phyloP scores from a whole-genome alignment of 495 filamentous ascomycete species.

The Bryoglossum gracile region DNA sequence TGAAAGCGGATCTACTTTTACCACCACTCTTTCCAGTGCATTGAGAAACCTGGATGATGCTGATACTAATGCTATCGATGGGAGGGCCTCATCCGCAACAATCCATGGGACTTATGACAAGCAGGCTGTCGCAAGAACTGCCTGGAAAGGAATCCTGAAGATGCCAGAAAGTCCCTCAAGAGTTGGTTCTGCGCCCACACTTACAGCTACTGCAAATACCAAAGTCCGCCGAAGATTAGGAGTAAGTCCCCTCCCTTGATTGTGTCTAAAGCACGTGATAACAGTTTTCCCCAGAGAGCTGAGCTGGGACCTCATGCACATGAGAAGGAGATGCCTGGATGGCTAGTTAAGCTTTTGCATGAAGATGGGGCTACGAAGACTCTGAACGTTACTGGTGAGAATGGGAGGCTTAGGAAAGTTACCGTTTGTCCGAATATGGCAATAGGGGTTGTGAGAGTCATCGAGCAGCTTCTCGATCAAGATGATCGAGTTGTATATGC shows the following conservation, averaged over 20 bases:
- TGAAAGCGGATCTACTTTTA: conserved; percentile 11
- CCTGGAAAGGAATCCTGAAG: conserved; percentile 24
- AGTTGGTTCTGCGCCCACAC: conserved; percentile 2
- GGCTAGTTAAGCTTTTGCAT: conserved; percentile 58
- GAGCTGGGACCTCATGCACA: conserved; percentile 83
- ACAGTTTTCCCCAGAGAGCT: conserved; percentile 33
- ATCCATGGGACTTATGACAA: conserved; percentile 9
- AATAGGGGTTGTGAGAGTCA: conserved; percentile 61
- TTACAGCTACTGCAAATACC: conserved; percentile 8
- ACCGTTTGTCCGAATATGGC: conserved; percentile 54
- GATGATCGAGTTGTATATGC: conserved; percentile 57
- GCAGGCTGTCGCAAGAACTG: conserved; percentile 11
- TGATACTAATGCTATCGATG: conserved; percentile 14
- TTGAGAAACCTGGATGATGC: conserved; percentile 27
- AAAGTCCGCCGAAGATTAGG: conserved; percentile 10
- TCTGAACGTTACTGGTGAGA: conserved; percentile 45
- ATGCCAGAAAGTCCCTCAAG: conserved; percentile 20
- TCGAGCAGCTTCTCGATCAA: conserved; percentile 63
- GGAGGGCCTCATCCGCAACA: background rate
- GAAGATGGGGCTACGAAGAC: conserved; percentile 54
- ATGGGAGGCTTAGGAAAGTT: conserved; percentile 41
- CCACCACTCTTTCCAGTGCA: conserved; percentile 17
- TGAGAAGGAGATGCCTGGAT: conserved; percentile 81
- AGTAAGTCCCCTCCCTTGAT: conserved; percentile 12
- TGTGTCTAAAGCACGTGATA: conserved; percentile 24